Base-by-base conservation (phyloP, 495 filamentous ascomycete genomes). In the Lasiosphaeria hispida region DNA sequence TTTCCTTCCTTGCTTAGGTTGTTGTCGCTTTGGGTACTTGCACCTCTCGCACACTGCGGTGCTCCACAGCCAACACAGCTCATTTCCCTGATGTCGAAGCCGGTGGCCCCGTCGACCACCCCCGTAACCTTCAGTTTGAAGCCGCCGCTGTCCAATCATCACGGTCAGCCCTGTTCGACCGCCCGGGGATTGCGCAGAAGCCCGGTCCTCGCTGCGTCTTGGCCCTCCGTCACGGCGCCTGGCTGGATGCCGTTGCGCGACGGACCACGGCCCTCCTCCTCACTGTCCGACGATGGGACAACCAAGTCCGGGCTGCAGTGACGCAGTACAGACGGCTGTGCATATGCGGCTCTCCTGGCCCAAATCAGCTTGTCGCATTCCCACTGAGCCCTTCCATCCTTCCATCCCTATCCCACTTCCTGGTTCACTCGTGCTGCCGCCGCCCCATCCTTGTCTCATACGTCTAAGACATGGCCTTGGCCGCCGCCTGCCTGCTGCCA, bases 361-460 rank as follows among this genome's bases (percentile, higher is more conserved):
- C 35, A 9, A 4, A 39, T 13, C 18, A 33, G 30, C 15, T 38
- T 13, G 35, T 36, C 10, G 48, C 9, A 30, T 30, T 30, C 23
- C 23, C 23, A 30, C 23, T 5, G 23, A 11, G 15, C 37, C 15
- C 15, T 35, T 38, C 14, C 10, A 9, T n/a, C 49, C 18, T 10
- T 14, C 45, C 10, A 49, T 33, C 34, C 23, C 4, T 40, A 35
- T 19, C 35, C 40, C 23, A 18, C 18, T 13, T 17, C 17, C 17
- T 17, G 47, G 23, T 37, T 37, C 10, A 19, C 47, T 14, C 47
- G 38, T 41, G 8, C 40, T 40, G 19, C 10, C 36, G 10, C 30
- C 5, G 35, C 34, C n/a, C 39, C 48, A 53, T 53, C 55, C 59
- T 33, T 62, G 55, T 62, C 56, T 54, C 38, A 38, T 59, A 19